Evolutionary conservation across 78 protist genomes (phyloP), one percentile per base, ranked within the genome.

Genomic region (Cavenderia fasciculata): DNA sequence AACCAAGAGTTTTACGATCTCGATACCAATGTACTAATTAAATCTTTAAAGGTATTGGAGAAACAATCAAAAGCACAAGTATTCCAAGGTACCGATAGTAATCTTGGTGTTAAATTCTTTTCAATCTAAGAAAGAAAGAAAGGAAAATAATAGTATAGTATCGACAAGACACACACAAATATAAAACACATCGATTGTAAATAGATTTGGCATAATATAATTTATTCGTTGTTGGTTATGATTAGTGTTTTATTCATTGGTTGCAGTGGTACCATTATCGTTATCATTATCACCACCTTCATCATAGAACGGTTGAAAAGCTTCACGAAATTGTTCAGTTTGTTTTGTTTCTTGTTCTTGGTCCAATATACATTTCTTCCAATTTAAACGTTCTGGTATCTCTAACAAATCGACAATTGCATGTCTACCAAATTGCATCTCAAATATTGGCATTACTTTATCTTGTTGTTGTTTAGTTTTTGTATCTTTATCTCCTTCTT

Each of bases 31-130:
- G 40, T 79, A 12, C 21, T 91, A 16, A 33, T 79, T n/a, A 91
- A 91, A 47, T 18, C 94, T 31, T 41, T 91, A 57, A 72, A 75
- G n/a, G 40, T 27, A 19, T 70, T 91, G 12, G 94, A 91, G 47
- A 78, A 82, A 61, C 92, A 91, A 51, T 16, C 33, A 31, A 91
- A 76, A 34, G 89, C 90, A 44, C 94, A 91, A 59, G 46, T 74
- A 47, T 78, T 91, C 87, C 57, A 79, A 23, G 85, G 86, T 19
- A 40, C 29, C 25, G 71, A 87, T 27, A 46, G 25, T 14, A 87
- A 87, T 76, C 49, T 91, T 41, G 94, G 94, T 61, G 94, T 91
- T 43, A 91, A 91, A 29, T 91, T 91, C 77, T 91, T 91, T 71
- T 78, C 94, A 29, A 41, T 71, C 44, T 90, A 70, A 89, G 18